Evolutionary conservation across 148 eudicot genomes (phyloP).

Genomic region (Agrostemma githago): DNA sequence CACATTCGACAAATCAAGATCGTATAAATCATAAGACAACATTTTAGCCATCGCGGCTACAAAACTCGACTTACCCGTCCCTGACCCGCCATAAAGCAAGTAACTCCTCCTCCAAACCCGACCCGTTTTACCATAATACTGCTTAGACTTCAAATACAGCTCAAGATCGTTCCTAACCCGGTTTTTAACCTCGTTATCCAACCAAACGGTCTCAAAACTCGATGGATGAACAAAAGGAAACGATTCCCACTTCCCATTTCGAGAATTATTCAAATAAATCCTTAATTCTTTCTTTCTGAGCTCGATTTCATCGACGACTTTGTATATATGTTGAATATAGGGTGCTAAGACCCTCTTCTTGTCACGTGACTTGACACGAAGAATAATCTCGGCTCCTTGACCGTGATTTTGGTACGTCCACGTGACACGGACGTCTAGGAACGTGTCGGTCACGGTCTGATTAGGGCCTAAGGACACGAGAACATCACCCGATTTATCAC

Average conservation of each 20-base stretch:
- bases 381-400: slow-evolving; percentile 28
- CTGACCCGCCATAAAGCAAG: slow-evolving; percentile 52
- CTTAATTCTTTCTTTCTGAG: slow-evolving; percentile 43
- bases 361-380: slow-evolving; percentile 49
- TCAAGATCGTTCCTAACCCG: slow-evolving; percentile 60
- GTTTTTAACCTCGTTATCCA: slow-evolving; percentile 50
- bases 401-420: slow-evolving; percentile 40
- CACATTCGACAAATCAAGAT: slow-evolving; percentile 43
- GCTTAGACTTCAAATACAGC: slow-evolving; percentile 49
- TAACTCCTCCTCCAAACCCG: slow-evolving; percentile 67
- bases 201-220: slow-evolving; percentile 45
- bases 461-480: slow-evolving; percentile 39
- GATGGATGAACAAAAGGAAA: slow-evolving; percentile 58
- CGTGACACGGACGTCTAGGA: slow-evolving; percentile 36
- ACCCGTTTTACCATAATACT: slow-evolving; percentile 57
- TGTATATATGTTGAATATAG: slow-evolving; percentile 56
- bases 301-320: slow-evolving; percentile 52
- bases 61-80: slow-evolving; percentile 71
- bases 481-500: slow-evolving; percentile 49
- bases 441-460: slow-evolving; percentile 37
- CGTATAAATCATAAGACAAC: slow-evolving; percentile 52
- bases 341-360: slow-evolving; percentile 46
- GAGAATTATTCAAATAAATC: slow-evolving; percentile 33
- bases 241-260: slow-evolving; percentile 45
- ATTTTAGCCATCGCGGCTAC: slow-evolving; percentile 57